Evolutionary conservation across 2,329 filamentous ascomycete genomes (phyloP), one percentile per base, ranked within the genome.

Genomic region (Colletotrichum aenigma): DNA sequence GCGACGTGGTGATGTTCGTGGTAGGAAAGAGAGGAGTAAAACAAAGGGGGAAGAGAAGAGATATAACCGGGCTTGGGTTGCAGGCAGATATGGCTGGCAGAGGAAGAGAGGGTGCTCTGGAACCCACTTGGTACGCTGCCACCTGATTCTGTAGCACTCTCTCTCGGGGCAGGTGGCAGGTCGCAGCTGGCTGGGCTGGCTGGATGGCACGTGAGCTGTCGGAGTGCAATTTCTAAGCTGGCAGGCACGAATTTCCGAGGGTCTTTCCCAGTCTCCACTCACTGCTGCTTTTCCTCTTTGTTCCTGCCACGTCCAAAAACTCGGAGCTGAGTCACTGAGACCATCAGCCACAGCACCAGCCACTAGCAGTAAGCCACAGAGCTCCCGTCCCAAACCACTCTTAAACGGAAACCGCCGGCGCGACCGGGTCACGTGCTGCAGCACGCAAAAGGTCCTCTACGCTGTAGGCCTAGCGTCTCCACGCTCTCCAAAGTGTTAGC

Each of bases 131-230:
- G 56, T 64, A 26, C 43, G 61, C 73, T 68, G 70, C 64, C 62
- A 69, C 73, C 55, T 68, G 70, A 73, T 75, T 73, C 70, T 68
- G 72, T 71, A 74, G 74, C 70, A 74, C 70, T 38, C 55, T 48
- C 34, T 32, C 28, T 61, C 10, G 24, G 26, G 6, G n/a, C 58
- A n/a, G 28, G 16, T 21, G 26, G 58, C 18, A 61, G 58, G 43
- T 48, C 10, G 43, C 43, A 48, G 18, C 55, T 71, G 16, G 58
- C 12, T 26, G 36, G 43, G 32, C 18, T 43, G 38, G n/a, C 18
- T 3, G 24, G 38, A 7, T 36, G 55, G 72, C 68, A 71, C 70
- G 70, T 67, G 70, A 52, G 56, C 26, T 21, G 6, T 10, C 34
- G 64, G 70, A 12, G 43, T 52, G 43, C 43, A 65, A 52, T 60